Evolutionary conservation across 192 early-diverging fungal species (phyloP), one percentile per base, ranked within the genome.

Genomic region (Coemansia sp.): DNA sequence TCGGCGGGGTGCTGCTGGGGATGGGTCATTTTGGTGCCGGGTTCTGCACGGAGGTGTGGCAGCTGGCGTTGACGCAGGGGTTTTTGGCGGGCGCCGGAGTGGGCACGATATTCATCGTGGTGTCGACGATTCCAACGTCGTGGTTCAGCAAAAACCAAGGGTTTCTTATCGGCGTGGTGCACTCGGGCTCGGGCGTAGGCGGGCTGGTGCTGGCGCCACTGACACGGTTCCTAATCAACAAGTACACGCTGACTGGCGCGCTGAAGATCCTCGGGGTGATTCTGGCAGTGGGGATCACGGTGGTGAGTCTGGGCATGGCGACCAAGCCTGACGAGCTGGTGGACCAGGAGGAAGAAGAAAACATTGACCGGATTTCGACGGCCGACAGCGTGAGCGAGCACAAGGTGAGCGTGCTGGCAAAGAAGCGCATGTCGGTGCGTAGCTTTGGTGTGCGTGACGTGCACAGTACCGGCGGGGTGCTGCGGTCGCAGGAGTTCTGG

Each of bases 71-170:
- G 35, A 53, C 72, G 5, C 72, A 75, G 39, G 72, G 72, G 3
- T 53, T 69, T 5, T 39, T 76, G 35, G 54, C 62, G 10, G 73
- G 73, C 20, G 73, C 61, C 15, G 73, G 73, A 1, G 53, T 76
- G 20, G 73, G 73, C 44, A 76, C 73, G 8, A 49, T 76, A 7
- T 76, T 76, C 46, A 76, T 76, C 19, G 61, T 76, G 3, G 73
- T 76, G 7, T 76, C 73, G 9, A 76, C 73, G 0, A 76, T 76
- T 27, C 73, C 73, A 5, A 69, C 73, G 5, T 76, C 73, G 10
- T 76, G 73, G 73, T 76, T 76, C 32, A 69, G 57, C 54, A 76
- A 76, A 21, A 76, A 76, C 43, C 73, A 76, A 42, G 73, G 73
- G 2, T 69, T 76, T 23, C 58, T 76, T 41, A 76, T 76, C 7